Percentiles rank a stretch among this genome's conserved stretches.
Conservation (phyloP, 768 basidiomycete species). For the Steccherinum ochraceum region DNA sequence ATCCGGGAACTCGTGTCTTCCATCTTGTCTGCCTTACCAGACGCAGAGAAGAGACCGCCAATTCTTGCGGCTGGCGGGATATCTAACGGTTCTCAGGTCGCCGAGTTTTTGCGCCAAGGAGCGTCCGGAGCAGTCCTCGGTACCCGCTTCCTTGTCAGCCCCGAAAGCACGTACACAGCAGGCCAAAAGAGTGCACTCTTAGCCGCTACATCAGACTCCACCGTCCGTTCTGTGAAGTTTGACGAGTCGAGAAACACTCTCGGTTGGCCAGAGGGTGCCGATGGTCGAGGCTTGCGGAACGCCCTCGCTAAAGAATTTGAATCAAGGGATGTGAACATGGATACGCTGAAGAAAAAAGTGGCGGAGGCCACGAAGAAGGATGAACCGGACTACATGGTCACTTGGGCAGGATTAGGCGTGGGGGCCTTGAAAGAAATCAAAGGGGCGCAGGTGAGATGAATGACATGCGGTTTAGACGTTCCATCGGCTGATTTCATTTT, state of each 20-base stretch:
- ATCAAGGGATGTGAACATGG: conserved; percentile 25
- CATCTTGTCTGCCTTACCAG: conserved; percentile 38
- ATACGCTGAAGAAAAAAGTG: conserved; percentile 14
- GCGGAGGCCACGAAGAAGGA: conserved; percentile 19
- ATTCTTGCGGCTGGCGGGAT: conserved; percentile 75
- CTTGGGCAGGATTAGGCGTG: conserved; percentile 31
- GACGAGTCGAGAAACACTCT: conserved; percentile 26
- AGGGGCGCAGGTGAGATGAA: conserved; percentile 19
- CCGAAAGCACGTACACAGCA: conserved; percentile 43
- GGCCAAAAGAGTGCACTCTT: conserved; percentile 30
- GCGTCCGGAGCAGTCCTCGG: conserved; percentile 67
- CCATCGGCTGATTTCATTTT: neutral
- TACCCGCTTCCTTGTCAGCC: conserved; percentile 68
- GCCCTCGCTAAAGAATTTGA: conserved; percentile 54
- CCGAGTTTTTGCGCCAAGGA: conserved; percentile 58
- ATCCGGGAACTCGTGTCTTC: conserved; percentile 54
- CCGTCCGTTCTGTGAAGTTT: conserved; percentile 27
- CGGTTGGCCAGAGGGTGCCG: conserved; percentile 29
- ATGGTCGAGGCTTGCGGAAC: conserved; percentile 49
- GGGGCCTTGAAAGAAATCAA: conserved; percentile 22
- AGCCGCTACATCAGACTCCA: conserved; percentile 16
- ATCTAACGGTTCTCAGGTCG: conserved; percentile 56
- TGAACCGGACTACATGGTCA: conserved; percentile 19
- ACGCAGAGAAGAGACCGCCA: conserved; percentile 34
- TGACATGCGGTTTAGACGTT: neutral